A percentile compares a stretch with the other conserved stretches of the same genome.
phyloP scores from a whole-genome alignment of 1,139 yeast species.

The Scheffersomyces lignicola region DNA sequence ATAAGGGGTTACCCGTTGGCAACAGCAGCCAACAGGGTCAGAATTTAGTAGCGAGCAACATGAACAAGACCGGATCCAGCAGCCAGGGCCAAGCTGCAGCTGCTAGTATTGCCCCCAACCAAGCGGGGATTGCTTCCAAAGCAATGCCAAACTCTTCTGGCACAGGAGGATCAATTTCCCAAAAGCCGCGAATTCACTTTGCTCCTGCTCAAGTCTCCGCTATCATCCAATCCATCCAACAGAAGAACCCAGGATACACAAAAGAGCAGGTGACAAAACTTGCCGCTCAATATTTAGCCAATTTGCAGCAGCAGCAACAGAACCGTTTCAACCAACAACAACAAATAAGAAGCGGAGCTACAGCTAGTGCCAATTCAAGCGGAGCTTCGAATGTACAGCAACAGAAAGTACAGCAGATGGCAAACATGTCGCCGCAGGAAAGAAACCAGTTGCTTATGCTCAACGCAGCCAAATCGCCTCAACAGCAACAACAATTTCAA shows the following conservation, averaged over 20 bases:
- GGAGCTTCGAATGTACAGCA: too few relatives aligned
- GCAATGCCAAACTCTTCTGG: conserved; percentile 14
- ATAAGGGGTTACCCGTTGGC: not conserved
- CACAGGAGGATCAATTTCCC: conserved; percentile 11
- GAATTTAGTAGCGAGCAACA: conserved; percentile 11
- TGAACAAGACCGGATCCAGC: conserved; percentile 5
- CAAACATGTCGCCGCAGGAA: conserved; percentile 38
- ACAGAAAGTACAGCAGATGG: conserved; percentile 21
- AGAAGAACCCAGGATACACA: conserved; percentile 65
- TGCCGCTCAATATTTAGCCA: conserved; percentile 70
- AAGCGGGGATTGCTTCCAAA: conserved; percentile 6
- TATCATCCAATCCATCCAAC: conserved; percentile 65
- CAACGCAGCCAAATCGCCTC: conserved; percentile 33
- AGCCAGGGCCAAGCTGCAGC: conserved; percentile 3
- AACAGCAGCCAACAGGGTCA: conserved; percentile 4
- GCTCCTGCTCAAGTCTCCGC: conserved; percentile 70
- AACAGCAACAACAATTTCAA: conserved; percentile 27
- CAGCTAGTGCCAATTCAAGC: not conserved
- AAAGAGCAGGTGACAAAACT: conserved; percentile 72
- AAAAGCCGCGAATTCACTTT: conserved; percentile 44
- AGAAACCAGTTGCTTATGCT: conserved; percentile 38
- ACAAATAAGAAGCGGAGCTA: conserved; percentile 18
- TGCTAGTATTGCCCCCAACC: conserved; percentile 1
- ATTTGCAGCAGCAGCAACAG: conserved; percentile 53
- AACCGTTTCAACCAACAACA: conserved; percentile 18